These are phyloP conservation scores for Naganishia sp. DNA, from an alignment of 1,284 basidiomycete species.

Conservation along the genomic window DNA sequence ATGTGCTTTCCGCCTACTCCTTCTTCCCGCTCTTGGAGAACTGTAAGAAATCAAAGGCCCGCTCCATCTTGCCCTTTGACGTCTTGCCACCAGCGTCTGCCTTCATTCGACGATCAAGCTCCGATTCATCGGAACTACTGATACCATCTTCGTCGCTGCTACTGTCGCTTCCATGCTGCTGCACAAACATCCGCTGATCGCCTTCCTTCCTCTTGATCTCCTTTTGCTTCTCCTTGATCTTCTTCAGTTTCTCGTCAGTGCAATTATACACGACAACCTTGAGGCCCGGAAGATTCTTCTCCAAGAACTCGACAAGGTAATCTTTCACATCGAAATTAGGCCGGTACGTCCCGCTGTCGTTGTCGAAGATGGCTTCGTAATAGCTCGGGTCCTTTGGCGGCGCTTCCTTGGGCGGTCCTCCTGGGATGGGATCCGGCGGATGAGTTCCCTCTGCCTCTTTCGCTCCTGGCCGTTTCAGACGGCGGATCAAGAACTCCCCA, in stretches of 20 bases:
- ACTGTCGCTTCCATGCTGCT: slow-evolving; percentile 35
- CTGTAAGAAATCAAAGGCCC: slow-evolving; percentile 23
- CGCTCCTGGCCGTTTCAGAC: slow-evolving; percentile 39
- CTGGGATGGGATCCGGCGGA: slow-evolving; percentile 44
- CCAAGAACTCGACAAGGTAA: slow-evolving; percentile 52
- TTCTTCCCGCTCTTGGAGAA: slow-evolving; percentile 14
- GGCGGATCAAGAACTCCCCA: slow-evolving; percentile 54
- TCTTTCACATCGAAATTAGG: slow-evolving; percentile 56
- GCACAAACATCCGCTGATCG: slow-evolving; percentile 39
- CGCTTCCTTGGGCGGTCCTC: slow-evolving; percentile 38
- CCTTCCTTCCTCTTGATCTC: slow-evolving; percentile 43
- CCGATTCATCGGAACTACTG: slow-evolving; percentile 41
- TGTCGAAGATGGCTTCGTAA: slow-evolving; percentile 61
- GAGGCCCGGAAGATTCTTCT: slow-evolving; percentile 70
- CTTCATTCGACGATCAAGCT: slow-evolving; percentile 39
- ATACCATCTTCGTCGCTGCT: slow-evolving; percentile 35
- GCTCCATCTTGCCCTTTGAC: slow-evolving; percentile 21
- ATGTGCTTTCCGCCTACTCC: not conserved
- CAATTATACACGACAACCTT: slow-evolving; percentile 61
- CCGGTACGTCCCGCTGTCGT: slow-evolving; percentile 60
- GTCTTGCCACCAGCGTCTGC: slow-evolving; percentile 9
- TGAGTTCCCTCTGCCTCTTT: slow-evolving; percentile 42
- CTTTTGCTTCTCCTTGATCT: slow-evolving; percentile 47
- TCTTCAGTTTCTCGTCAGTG: slow-evolving; percentile 59
- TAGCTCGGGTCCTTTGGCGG: slow-evolving; percentile 45